Percentiles rank a stretch among this genome's conserved stretches.
These are phyloP conservation scores for Lactarius sp. DNA, from an alignment of 768 basidiomycete species.

Conservation along the genomic window DNA sequence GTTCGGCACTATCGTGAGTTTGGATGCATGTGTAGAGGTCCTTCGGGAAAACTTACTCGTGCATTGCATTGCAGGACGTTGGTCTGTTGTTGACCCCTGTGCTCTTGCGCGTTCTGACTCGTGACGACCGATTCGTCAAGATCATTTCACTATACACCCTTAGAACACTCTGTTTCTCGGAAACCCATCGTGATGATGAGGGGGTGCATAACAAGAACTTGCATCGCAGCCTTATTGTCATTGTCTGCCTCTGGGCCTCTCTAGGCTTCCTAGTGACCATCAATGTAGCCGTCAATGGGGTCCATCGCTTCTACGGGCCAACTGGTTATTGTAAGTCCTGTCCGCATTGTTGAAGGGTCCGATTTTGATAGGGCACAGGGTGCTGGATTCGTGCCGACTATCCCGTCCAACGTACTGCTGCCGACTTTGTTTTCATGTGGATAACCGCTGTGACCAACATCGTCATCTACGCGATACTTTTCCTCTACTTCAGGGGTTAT, in stretches of 20 bases:
- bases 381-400: conserved; percentile 44
- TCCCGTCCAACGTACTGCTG: conserved; percentile 37
- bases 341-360: background rate
- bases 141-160: conserved; percentile 41
- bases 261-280: conserved; percentile 38
- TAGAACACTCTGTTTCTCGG: conserved; percentile 34
- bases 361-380: conserved; percentile 33
- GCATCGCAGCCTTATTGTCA: conserved; percentile 22
- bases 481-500: conserved; percentile 39
- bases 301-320: conserved; percentile 38
- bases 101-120: background rate
- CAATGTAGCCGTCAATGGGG: conserved; percentile 32
- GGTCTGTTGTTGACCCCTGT: background rate
- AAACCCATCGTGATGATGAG: background rate
- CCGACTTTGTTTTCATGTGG: conserved; percentile 52
- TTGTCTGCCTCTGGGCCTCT: conserved; percentile 36
- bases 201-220: background rate
- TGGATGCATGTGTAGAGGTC: background rate
- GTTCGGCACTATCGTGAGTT: conserved; percentile 16
- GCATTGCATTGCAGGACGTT: conserved; percentile 3
- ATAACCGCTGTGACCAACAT: conserved; percentile 37
- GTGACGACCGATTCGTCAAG: conserved; percentile 15
- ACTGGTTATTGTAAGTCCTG: conserved; percentile 39
- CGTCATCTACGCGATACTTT: conserved; percentile 42
- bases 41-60: background rate